Percentiles rank a stretch among this genome's conserved stretches.
Conservation (phyloP, 371 early-diverging fungal species). For the Zychaea mexicana region DNA sequence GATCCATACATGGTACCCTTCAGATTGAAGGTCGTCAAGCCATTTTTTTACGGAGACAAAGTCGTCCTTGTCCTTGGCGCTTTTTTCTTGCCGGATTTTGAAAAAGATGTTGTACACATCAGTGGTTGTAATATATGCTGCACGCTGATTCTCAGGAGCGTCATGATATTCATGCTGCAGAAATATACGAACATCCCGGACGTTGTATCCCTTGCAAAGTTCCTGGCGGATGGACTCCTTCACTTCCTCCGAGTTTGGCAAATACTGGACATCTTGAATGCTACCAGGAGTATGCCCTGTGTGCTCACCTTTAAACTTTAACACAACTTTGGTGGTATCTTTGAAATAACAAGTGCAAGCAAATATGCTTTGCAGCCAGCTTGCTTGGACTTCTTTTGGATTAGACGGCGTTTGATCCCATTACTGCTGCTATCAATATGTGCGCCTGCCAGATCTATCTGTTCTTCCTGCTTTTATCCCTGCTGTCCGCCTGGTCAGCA, state of each 20-base stretch:
- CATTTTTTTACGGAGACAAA: no score
- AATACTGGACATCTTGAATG: constrained; percentile 3
- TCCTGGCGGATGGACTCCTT: no score
- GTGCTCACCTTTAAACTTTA: not conserved
- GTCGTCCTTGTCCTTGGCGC: not conserved
- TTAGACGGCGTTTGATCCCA: not conserved
- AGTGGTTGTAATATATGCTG: no score
- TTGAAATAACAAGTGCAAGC: not conserved
- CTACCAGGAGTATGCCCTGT: not conserved
- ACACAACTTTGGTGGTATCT: not conserved
- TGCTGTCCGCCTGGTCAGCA: not conserved
- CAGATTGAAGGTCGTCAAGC: no score
- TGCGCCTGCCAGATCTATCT: not conserved
- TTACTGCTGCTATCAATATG: no score
- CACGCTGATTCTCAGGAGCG: not conserved
- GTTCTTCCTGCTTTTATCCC: not conserved
- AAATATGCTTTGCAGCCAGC: constrained; percentile 7
- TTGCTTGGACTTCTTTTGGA: constrained; percentile 3
- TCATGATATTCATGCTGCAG: not conserved
- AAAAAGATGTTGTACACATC: not conserved
- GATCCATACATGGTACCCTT: no score
- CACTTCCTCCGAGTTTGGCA: not conserved
- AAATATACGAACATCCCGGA: not conserved
- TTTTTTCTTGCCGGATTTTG: not conserved
- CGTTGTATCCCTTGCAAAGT: no score